These are phyloP conservation scores for Myxozyma mucilagina DNA, from an alignment of 805 yeast species.

Conservation along the genomic window DNA sequence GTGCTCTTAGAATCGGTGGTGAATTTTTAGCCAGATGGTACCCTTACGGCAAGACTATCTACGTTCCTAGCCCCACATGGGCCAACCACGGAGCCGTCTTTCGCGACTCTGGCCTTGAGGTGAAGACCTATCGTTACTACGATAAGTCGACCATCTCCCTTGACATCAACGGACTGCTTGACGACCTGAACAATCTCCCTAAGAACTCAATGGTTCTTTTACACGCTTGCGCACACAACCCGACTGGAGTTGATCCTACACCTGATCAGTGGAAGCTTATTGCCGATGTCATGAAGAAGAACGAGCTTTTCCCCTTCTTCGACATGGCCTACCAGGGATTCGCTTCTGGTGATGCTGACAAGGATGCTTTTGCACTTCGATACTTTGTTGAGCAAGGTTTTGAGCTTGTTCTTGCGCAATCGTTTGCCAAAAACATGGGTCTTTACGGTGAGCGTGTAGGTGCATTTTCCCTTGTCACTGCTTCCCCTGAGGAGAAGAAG, in stretches of 20 bases:
- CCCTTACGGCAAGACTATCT: conserved; percentile 52
- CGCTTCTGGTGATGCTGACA: conserved; percentile 76
- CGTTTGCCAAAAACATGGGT: conserved; percentile 94
- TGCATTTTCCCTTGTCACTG: conserved; percentile 62
- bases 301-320: conserved; percentile 72
- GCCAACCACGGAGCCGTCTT: conserved; percentile 86
- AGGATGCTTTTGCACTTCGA: conserved; percentile 63
- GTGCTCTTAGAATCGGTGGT: conserved; percentile 83
- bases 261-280: conserved; percentile 77
- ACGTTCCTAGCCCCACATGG: conserved; percentile 91
- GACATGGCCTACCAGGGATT: conserved; percentile 97
- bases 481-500: conserved; percentile 48
- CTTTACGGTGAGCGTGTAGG: conserved; percentile 95
- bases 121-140: conserved; percentile 67
- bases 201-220: conserved; percentile 67
- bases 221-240: conserved; percentile 97
- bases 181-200: conserved; percentile 56
- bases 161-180: conserved; percentile 63
- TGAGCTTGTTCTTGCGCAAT: conserved; percentile 66
- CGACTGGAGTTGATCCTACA: conserved; percentile 92
- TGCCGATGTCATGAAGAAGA: conserved; percentile 58
- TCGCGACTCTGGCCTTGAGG: conserved; percentile 66
- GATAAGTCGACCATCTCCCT: conserved; percentile 60
- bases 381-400: conserved; percentile 47
- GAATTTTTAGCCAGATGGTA: conserved; percentile 70